Conservation (phyloP, 2,329 filamentous ascomycete species). For the Dactylonectria macrodidyma region DNA sequence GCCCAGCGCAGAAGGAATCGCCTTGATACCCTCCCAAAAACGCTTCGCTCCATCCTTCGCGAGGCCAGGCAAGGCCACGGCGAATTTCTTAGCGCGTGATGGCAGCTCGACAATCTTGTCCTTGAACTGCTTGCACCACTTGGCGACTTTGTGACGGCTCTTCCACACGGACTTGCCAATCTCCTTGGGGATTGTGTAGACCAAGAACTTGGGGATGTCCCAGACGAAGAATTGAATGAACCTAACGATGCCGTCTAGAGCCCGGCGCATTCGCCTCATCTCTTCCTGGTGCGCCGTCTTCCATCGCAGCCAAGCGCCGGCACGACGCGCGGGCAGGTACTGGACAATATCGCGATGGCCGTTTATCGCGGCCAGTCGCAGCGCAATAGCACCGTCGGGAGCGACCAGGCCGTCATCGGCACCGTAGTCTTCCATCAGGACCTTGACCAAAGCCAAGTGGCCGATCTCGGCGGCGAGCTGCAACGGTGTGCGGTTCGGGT, state of each 20-base stretch:
- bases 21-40: slow-evolving; percentile 41
- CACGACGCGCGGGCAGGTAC: slow-evolving; percentile 57
- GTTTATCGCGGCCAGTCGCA: slow-evolving; percentile 59
- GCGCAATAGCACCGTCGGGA: slow-evolving; percentile 61
- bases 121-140: slow-evolving; percentile 47
- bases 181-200: slow-evolving; percentile 48
- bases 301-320: slow-evolving; percentile 57
- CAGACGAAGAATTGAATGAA: slow-evolving; percentile 50
- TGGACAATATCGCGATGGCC: slow-evolving; percentile 60
- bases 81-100: slow-evolving; percentile 37
- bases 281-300: slow-evolving; percentile 50
- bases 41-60: slow-evolving; percentile 28
- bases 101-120: slow-evolving; percentile 48
- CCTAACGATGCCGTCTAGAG: slow-evolving; percentile 39
- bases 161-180: slow-evolving; percentile 39
- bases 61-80: slow-evolving; percentile 35
- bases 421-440: slow-evolving; percentile 57
- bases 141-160: slow-evolving; percentile 45
- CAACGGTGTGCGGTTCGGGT: slow-evolving; percentile 57
- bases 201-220: slow-evolving; percentile 48
- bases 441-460: slow-evolving; percentile 57
- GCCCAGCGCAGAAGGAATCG: slow-evolving; percentile 33
- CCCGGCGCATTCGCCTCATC: slow-evolving; percentile 44
- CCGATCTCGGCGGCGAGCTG: slow-evolving; percentile 60
- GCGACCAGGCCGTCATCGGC: slow-evolving; percentile 61